Conservation (phyloP, 1,284 basidiomycete species). For the Rhodotorula mucilaginosa region DNA sequence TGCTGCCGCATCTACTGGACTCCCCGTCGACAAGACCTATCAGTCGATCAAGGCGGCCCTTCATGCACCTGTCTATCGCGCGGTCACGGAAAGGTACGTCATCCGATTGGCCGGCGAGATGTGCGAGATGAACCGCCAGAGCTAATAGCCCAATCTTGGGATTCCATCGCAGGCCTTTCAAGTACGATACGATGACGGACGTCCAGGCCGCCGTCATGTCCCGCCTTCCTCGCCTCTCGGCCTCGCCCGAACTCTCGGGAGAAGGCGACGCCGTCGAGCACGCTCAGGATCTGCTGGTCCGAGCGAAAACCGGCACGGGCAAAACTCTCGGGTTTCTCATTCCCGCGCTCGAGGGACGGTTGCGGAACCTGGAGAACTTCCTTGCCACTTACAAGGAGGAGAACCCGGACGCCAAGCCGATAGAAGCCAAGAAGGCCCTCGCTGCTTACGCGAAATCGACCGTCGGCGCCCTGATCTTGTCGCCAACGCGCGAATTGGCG, state of each 20-base stretch:
- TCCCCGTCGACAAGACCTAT: slow-evolving; percentile 17
- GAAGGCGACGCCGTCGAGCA: slow-evolving; percentile 27
- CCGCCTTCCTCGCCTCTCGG: slow-evolving; percentile 55
- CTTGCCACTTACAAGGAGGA: slow-evolving; percentile 67
- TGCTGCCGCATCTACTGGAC: not conserved
- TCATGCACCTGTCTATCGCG: slow-evolving; percentile 30
- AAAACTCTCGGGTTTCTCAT: slow-evolving; percentile 91
- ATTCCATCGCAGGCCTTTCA: slow-evolving; percentile 59
- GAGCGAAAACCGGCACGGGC: slow-evolving; percentile 91
- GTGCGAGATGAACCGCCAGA: no score
- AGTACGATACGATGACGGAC: slow-evolving; percentile 70
- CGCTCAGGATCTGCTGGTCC: slow-evolving; percentile 76
- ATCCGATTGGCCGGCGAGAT: no score
- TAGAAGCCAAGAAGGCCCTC: slow-evolving; percentile 48
- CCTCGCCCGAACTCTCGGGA: slow-evolving; percentile 15
- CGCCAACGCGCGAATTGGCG: slow-evolving; percentile 90
- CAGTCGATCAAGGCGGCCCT: slow-evolving; percentile 26
- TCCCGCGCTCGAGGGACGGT: slow-evolving; percentile 60
- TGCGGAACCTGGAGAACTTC: slow-evolving; percentile 89
- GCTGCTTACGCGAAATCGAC: slow-evolving; percentile 44
- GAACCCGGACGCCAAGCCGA: slow-evolving; percentile 45
- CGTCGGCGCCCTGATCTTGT: slow-evolving; percentile 81
- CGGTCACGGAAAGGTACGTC: slow-evolving; percentile 31
- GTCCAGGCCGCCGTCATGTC: slow-evolving; percentile 78
- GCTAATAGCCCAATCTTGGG: not conserved